These are phyloP conservation scores for Kentomonas sorsogonicus DNA, from an alignment of 208 protist species.

Conservation along the genomic window DNA sequence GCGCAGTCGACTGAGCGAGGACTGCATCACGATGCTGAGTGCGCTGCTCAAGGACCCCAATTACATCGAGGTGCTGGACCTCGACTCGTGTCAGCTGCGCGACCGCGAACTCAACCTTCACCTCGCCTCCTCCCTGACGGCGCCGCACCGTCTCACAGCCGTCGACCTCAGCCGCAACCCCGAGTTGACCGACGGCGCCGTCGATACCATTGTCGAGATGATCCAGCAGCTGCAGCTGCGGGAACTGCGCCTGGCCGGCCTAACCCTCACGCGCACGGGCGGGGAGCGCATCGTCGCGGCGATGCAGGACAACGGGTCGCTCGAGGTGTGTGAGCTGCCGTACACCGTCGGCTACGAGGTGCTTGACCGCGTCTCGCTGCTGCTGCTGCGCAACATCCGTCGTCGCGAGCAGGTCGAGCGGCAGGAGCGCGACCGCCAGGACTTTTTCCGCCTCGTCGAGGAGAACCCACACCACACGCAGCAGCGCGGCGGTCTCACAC, in stretches of 20 bases:
- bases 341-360: slow-evolving; percentile 68
- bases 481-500: too few species aligned
- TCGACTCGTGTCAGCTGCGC: slow-evolving; percentile 51
- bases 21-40: slow-evolving; percentile 50
- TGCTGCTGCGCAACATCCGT: neutral
- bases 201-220: slow-evolving; percentile 28
- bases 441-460: too few species aligned
- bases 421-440: too few species aligned
- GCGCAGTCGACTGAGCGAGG: slow-evolving; percentile 49
- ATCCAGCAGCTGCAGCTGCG: slow-evolving; percentile 34
- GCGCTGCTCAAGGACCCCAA: slow-evolving; percentile 49
- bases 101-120: slow-evolving; percentile 57
- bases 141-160: slow-evolving; percentile 19
- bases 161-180: slow-evolving; percentile 69
- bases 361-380: too few species aligned
- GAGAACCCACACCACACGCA: too few species aligned
- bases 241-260: slow-evolving; percentile 41
- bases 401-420: too few species aligned
- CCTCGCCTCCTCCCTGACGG: slow-evolving; percentile 34
- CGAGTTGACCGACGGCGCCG: slow-evolving; percentile 40
- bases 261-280: slow-evolving; percentile 22
- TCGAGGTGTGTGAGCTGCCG: slow-evolving; percentile 55
- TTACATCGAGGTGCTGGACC: slow-evolving; percentile 40
- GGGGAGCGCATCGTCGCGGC: slow-evolving; percentile 34
- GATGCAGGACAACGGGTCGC: slow-evolving; percentile 23